These are phyloP conservation scores for Omphalea diandra DNA, from an alignment of 441 rosid species.

Conservation along the genomic window DNA sequence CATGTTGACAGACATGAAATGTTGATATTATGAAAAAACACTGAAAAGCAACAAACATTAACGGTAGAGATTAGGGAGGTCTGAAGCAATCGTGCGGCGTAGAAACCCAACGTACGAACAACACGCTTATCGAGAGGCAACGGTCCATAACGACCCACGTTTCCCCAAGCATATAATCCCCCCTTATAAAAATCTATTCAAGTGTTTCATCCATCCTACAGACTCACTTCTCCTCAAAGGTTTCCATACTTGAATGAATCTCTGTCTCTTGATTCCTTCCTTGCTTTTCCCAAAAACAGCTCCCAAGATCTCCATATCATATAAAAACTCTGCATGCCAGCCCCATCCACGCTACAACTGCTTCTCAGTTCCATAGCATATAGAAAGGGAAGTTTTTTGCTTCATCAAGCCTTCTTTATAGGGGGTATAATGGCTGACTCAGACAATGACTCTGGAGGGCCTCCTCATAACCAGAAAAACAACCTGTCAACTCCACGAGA, in stretches of 20 bases:
- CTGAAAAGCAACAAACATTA: slow-evolving; percentile 17
- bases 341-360: no score
- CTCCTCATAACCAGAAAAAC: slow-evolving; percentile 4
- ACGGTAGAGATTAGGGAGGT: slow-evolving; percentile 7
- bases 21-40: no score
- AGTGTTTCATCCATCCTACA: slow-evolving; percentile 22
- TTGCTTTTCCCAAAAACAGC: no score
- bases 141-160: slow-evolving; percentile 25
- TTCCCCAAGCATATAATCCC: background rate
- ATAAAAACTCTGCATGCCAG: no score
- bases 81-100: slow-evolving; percentile 7
- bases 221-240: no score
- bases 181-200: no score
- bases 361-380: no score
- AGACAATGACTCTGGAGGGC: slow-evolving; percentile 55
- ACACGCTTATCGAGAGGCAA: slow-evolving; percentile 30
- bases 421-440: slow-evolving; percentile 71
- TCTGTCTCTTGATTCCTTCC: background rate
- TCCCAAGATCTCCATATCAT: no score
- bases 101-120: slow-evolving; percentile 3
- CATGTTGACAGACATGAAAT: no score
- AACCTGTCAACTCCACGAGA: slow-evolving; percentile 22
- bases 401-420: no score
- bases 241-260: no score
- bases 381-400: no score